Evolutionary conservation across 2,329 filamentous ascomycete genomes (phyloP), one percentile per base, ranked within the genome.

Genomic region (Apiospora koreana): DNA sequence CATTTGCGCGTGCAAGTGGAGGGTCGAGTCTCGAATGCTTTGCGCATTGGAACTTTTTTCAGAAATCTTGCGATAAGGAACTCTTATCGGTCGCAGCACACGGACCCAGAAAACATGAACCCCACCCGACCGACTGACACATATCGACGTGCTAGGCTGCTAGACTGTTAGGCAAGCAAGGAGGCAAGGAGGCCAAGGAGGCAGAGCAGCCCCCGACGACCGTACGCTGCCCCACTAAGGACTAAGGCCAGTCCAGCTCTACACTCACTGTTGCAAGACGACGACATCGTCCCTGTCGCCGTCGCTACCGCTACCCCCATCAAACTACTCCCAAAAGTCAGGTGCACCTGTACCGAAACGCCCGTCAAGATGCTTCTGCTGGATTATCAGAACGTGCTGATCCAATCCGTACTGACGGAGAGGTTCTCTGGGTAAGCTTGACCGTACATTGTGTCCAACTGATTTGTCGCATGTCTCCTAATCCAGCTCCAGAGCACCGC

Each of bases 321-420:
- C 46, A 71, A 73, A 35, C 14, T 14, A 74, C 73, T 75, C 73
- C 73, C 72, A 77, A n/a, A 12, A 25, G 9, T 23, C 23, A 68
- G 67, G 72, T 67, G 64, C 69, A 70, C 54, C 38, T 62, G 50
- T 28, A 38, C 64, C 21, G 64, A 70, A 16, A 16, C 58, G 25
- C 58, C 58, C 28, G 75, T 76, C 81, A 90, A 80, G 73, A 92
- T 92, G 96, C 91, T 99, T 86, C 92, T 99, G 77, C 91, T 99
- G 81, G 97, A 99, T 85, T 99, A 99, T 79, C 96, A 99, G 82
- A 99, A 99, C 83, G 94, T 97, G 68, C 89, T 99, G 80, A 97
- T 99, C 77, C 94, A 98, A 86, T 95, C 95, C 77, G 91, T 99
- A 76, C 89, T 99, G 75, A 97, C 92, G 76, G 97, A 99, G 86